A percentile compares a stretch with the other conserved stretches of the same genome.
These are phyloP conservation scores for Alternaria postmessia DNA, from an alignment of 2,329 filamentous ascomycete genomes.

Conservation along the genomic window DNA sequence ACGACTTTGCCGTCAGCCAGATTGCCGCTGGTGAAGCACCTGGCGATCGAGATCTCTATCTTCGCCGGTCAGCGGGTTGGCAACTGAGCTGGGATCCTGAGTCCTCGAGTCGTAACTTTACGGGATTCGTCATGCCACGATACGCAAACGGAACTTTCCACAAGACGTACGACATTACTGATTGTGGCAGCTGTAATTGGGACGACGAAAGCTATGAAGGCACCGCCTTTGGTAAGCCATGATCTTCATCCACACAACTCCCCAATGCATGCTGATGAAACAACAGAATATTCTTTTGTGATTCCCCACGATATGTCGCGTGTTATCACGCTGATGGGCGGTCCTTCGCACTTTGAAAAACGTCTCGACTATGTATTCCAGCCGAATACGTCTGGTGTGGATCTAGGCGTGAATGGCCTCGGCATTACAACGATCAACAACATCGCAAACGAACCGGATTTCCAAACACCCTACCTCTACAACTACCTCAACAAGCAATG, in stretches of 20 bases:
- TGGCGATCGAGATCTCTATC: slow-evolving; percentile 49
- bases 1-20: slow-evolving; percentile 55
- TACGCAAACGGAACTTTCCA: slow-evolving; percentile 48
- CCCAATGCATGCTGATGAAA: neutral
- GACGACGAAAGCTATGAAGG: slow-evolving; percentile 53
- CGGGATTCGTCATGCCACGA: slow-evolving; percentile 48
- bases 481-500: slow-evolving; percentile 54
- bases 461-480: slow-evolving; percentile 52
- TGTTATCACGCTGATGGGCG: slow-evolving; percentile 56
- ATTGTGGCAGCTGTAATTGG: slow-evolving; percentile 55
- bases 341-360: slow-evolving; percentile 47
- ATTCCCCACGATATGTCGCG: slow-evolving; percentile 54
- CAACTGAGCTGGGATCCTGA: slow-evolving; percentile 53
- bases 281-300: slow-evolving; percentile 53
- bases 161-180: slow-evolving; percentile 52
- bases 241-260: neutral
- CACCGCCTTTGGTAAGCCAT: slow-evolving; percentile 46
- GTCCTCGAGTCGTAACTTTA: slow-evolving; percentile 49
- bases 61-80: slow-evolving; percentile 53
- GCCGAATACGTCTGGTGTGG: slow-evolving; percentile 49
- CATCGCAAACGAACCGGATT: slow-evolving; percentile 52
- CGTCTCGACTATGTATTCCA: slow-evolving; percentile 54
- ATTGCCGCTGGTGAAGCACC: slow-evolving; percentile 54
- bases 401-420: slow-evolving; percentile 47
- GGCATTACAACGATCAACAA: slow-evolving; percentile 50